These are phyloP conservation scores for Pelargonium australe DNA, from an alignment of 441 rosid species.

Conservation along the genomic window DNA sequence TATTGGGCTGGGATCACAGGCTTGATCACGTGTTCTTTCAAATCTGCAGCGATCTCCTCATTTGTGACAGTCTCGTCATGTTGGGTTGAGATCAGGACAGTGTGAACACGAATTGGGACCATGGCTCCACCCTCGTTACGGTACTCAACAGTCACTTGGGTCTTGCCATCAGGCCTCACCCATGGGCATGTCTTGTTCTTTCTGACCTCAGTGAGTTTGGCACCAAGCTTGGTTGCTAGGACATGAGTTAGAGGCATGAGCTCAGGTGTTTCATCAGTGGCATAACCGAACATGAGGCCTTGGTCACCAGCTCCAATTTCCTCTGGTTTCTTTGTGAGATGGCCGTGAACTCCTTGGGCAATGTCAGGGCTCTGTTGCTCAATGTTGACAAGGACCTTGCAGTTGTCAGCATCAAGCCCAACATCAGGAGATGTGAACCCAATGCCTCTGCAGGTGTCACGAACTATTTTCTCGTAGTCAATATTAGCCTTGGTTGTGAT, in stretches of 20 bases:
- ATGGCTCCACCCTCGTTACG: constrained; percentile 10
- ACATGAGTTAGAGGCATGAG: constrained; percentile 14
- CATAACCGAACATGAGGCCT: constrained; percentile 4
- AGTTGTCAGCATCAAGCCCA: constrained; percentile 9
- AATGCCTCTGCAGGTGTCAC: constrained; percentile 9
- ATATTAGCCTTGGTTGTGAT: constrained; percentile 13
- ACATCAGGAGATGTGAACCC: constrained; percentile 7
- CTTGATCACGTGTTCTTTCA: constrained; percentile 6
- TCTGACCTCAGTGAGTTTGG: constrained; percentile 13
- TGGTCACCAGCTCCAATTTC: constrained; percentile 15
- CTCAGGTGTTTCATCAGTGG: constrained; percentile 8
- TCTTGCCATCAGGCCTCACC: constrained; percentile 18
- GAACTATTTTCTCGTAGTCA: constrained; percentile 9
- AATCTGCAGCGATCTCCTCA: constrained; percentile 10
- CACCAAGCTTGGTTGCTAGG: constrained; percentile 14
- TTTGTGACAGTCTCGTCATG: constrained; percentile 13
- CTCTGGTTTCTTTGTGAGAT: constrained; percentile 14
- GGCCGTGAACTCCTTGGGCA: constrained; percentile 8
- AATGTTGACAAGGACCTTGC: constrained; percentile 9
- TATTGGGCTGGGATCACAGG: constrained; percentile 11
- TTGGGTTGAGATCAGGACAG: constrained; percentile 14
- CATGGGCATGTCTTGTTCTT: constrained; percentile 15
- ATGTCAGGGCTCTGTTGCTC: constrained; percentile 6
- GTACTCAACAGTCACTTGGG: constrained; percentile 16
- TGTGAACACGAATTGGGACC: constrained; percentile 14